Conservation (phyloP, 768 basidiomycete species). For the Lactarius hatsudake region DNA sequence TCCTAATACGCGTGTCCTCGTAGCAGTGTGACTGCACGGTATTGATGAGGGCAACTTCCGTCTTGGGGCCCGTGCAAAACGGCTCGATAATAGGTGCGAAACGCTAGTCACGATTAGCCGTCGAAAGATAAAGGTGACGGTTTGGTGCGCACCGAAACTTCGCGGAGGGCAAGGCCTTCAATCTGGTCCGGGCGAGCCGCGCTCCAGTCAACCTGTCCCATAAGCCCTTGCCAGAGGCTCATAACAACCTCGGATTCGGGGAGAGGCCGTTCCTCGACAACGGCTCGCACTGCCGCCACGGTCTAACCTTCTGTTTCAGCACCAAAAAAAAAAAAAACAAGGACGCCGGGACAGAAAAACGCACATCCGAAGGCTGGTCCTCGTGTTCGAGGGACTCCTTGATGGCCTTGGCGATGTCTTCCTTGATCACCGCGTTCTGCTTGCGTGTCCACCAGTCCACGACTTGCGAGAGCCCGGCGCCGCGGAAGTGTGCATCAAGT, state of each 20-base stretch:
- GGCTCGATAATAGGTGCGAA: slow-evolving; percentile 83
- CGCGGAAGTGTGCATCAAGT: slow-evolving; percentile 86
- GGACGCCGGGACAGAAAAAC: slow-evolving; percentile 27
- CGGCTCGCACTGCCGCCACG: slow-evolving; percentile 64
- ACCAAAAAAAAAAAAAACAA: background rate
- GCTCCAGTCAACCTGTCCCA: slow-evolving; percentile 85
- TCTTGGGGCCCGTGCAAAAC: slow-evolving; percentile 85
- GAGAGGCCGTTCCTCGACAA: slow-evolving; percentile 76
- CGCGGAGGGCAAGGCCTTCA: slow-evolving; percentile 82
- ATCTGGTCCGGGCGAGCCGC: slow-evolving; percentile 83
- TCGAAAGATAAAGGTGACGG: background rate
- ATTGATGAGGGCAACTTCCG: slow-evolving; percentile 93
- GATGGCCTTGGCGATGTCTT: slow-evolving; percentile 65
- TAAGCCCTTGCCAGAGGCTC: slow-evolving; percentile 91
- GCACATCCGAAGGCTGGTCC: slow-evolving; percentile 66
- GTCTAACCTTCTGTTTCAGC: slow-evolving; percentile 49
- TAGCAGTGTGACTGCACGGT: slow-evolving; percentile 94
- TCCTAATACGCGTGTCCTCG: slow-evolving; percentile 93
- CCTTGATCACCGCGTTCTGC: slow-evolving; percentile 79
- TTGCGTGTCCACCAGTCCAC: slow-evolving; percentile 95
- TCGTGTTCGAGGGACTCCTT: slow-evolving; percentile 68
- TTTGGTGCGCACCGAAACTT: slow-evolving; percentile 63
- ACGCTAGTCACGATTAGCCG: slow-evolving; percentile 48
- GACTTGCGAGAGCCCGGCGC: slow-evolving; percentile 70
- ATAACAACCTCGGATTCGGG: slow-evolving; percentile 81